Conservation (phyloP, 2,329 filamentous ascomycete species). For the Hypoxylon sp. region DNA sequence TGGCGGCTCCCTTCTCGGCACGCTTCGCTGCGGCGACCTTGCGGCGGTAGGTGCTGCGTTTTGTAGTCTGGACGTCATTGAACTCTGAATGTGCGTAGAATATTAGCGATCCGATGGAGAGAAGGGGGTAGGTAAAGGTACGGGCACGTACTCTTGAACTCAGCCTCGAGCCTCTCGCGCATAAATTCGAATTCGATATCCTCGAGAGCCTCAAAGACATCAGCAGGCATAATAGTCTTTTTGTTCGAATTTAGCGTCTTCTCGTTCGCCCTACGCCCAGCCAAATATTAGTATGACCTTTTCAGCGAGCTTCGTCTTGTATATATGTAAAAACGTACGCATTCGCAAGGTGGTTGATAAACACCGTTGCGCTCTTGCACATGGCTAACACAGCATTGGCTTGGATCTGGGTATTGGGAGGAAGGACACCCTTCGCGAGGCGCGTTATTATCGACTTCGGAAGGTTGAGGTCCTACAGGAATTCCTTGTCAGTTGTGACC, state of each 20-base stretch:
- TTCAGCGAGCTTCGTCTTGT: background rate
- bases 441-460: constrained; percentile 86
- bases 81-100: constrained; percentile 67
- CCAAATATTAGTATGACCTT: background rate
- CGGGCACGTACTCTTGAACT: constrained; percentile 75
- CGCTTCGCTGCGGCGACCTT: constrained; percentile 77
- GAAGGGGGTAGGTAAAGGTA: background rate
- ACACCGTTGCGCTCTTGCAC: constrained; percentile 85
- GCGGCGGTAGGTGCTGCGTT: constrained; percentile 79
- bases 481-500: constrained; percentile 34
- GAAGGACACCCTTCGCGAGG: constrained; percentile 83
- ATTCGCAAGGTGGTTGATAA: constrained; percentile 83
- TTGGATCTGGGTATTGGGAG: constrained; percentile 86
- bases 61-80: constrained; percentile 79
- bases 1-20: constrained; percentile 45
- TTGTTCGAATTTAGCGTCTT: constrained; percentile 76
- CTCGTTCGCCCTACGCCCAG: constrained; percentile 75
- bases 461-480: constrained; percentile 76
- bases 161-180: constrained; percentile 76
- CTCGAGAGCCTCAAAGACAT: constrained; percentile 83
- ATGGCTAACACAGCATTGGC: constrained; percentile 85
- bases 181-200: constrained; percentile 84
- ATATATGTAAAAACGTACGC: constrained; percentile 68
- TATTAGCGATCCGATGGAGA: constrained; percentile 18
- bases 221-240: constrained; percentile 82